These are phyloP conservation scores for Picochlorum sp. DNA, from an alignment of 139 green algal species.

Conservation along the genomic window DNA sequence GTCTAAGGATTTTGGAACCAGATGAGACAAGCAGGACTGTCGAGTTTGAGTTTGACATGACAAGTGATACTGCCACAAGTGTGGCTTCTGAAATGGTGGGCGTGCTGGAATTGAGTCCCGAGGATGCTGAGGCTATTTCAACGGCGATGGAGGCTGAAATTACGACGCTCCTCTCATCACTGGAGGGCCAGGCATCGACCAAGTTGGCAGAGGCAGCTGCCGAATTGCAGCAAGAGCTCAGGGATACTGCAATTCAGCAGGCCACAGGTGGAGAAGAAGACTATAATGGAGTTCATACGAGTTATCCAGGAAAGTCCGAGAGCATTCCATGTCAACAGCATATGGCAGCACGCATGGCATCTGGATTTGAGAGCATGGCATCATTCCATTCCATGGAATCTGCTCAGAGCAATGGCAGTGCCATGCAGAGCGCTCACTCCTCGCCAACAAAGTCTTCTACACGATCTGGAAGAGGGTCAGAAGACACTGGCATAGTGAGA, in stretches of 20 bases:
- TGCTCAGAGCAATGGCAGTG: not conserved
- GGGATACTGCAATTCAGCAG: conserved; percentile 19
- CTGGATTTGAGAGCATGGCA: not conserved
- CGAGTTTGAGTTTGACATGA: conserved; percentile 89
- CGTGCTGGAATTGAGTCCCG: conserved; percentile 67
- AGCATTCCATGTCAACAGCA: not conserved
- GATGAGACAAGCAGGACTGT: conserved; percentile 68
- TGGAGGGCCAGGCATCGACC: conserved; percentile 27
- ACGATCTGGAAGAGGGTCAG: not conserved
- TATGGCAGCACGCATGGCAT: conserved; percentile 2
- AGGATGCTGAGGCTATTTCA: conserved; percentile 51
- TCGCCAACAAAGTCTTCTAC: conserved; percentile 7
- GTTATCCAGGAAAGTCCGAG: not conserved
- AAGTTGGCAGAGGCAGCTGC: conserved; percentile 4
- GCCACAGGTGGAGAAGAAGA: conserved; percentile 3
- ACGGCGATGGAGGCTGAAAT: conserved; percentile 39
- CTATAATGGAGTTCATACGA: not conserved
- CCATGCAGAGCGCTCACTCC: not conserved
- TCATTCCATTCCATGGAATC: conserved; percentile 14
- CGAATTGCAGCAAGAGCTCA: conserved; percentile 16
- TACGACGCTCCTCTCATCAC: conserved; percentile 33
- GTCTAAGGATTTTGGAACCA: conserved; percentile 60
- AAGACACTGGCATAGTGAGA: not conserved
- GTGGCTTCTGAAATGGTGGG: conserved; percentile 93
- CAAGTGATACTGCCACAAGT: conserved; percentile 67